Conservation (phyloP, 495 filamentous ascomycete species). For the Poronia punctata region DNA sequence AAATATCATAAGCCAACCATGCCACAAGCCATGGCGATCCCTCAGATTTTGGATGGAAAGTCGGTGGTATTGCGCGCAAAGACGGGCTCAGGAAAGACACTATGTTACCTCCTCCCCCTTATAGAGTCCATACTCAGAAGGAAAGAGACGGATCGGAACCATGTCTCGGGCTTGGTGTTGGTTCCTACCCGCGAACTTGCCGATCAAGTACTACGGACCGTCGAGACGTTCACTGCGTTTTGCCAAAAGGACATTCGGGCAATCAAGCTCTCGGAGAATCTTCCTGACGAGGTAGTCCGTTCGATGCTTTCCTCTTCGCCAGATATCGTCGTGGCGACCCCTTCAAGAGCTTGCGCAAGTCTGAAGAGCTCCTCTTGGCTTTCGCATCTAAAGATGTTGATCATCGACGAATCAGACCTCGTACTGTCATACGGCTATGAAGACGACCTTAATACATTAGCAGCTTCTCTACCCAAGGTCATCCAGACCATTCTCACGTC, state of each 20-base stretch:
- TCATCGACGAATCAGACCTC: conserved; percentile 92
- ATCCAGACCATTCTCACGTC: conserved; percentile 91
- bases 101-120: conserved; percentile 91
- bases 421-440: conserved; percentile 94
- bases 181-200: conserved; percentile 93
- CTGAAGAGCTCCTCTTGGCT: conserved; percentile 62
- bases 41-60: conserved; percentile 79
- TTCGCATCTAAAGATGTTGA: conserved; percentile 66
- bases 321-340: conserved; percentile 85
- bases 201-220: conserved; percentile 72
- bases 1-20: conserved; percentile 77
- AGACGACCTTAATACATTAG: conserved; percentile 72
- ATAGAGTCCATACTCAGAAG: conserved; percentile 70
- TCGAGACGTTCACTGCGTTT: conserved; percentile 66
- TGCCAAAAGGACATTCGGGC: conserved; percentile 76
- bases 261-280: conserved; percentile 79
- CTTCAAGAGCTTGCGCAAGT: conserved; percentile 64
- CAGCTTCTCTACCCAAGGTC: conserved; percentile 70
- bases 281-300: conserved; percentile 77
- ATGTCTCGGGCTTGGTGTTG: conserved; percentile 66
- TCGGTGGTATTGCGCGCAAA: conserved; percentile 88
- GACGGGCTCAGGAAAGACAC: conserved; percentile 92
- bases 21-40: conserved; percentile 82
- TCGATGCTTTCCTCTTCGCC: conserved; percentile 81
- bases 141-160: conserved; percentile 49